Conservation (phyloP, 2,329 filamentous ascomycete species). For the Cladosporium sp. region DNA sequence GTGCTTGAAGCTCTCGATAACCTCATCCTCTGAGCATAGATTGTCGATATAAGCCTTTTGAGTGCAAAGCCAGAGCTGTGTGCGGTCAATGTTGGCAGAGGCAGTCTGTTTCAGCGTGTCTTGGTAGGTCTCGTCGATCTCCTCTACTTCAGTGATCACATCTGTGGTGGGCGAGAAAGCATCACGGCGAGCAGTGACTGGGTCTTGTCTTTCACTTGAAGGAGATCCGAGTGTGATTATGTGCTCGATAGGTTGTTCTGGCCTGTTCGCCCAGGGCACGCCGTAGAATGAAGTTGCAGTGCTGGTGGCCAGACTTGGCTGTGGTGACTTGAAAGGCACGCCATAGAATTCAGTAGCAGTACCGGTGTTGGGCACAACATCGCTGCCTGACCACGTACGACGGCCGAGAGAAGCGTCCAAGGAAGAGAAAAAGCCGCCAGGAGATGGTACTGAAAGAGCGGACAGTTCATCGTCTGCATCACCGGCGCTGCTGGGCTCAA, state of each 20-base stretch:
- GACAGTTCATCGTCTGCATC: conserved; percentile 64
- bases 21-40: conserved; percentile 33
- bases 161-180: conserved; percentile 41
- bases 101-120: conserved; percentile 70
- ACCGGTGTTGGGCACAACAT: conserved; percentile 72
- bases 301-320: conserved; percentile 69
- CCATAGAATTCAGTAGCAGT: conserved; percentile 93
- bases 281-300: conserved; percentile 90
- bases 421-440: conserved; percentile 86
- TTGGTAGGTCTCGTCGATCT: conserved; percentile 69
- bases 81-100: conserved; percentile 76
- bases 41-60: conserved; percentile 66
- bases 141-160: conserved; percentile 41
- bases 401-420: conserved; percentile 69
- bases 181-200: conserved; percentile 64
- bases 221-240: conserved; percentile 59
- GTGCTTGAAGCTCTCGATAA: conserved; percentile 33
- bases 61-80: conserved; percentile 79
- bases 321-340: conserved; percentile 65
- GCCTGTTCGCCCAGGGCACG: conserved; percentile 63
- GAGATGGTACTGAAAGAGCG: conserved; percentile 83
- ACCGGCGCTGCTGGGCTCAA: conserved; percentile 39
- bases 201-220: conserved; percentile 49
- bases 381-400: conserved; percentile 73
- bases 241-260: conserved; percentile 59